phyloP scores from a whole-genome alignment of 306 rosid genomes.

The Mucuna pruriens region DNA sequence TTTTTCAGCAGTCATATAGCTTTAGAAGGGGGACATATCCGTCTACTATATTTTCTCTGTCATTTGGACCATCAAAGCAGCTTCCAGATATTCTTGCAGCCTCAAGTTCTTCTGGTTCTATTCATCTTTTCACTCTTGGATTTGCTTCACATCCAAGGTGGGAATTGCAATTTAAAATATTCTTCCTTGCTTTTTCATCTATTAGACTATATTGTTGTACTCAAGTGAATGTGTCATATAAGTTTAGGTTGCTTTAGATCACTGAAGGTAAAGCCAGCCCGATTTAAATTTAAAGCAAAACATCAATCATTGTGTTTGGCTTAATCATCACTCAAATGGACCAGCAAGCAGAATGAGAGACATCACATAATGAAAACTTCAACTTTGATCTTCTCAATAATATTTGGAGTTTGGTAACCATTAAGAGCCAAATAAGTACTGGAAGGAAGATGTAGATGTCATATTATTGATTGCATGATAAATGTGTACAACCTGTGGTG shows the following conservation, averaged over 20 bases:
- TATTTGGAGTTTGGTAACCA: not conserved
- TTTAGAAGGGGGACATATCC: constrained; percentile 95
- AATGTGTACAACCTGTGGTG: constrained; percentile 9
- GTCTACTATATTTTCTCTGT: constrained; percentile 83
- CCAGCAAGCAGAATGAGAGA: constrained; percentile 9
- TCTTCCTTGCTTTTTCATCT: not conserved
- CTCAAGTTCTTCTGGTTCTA: constrained; percentile 91
- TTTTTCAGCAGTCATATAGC: constrained; percentile 75
- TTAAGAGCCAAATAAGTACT: not conserved
- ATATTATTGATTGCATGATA: not conserved
- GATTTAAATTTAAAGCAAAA: constrained; percentile 13
- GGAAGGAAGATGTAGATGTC: constrained; percentile 5
- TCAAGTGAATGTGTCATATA: constrained; percentile 18
- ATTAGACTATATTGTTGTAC: constrained; percentile 18
- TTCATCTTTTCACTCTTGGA: constrained; percentile 85
- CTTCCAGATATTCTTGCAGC: constrained; percentile 92
- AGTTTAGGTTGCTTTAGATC: constrained; percentile 29
- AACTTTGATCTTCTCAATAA: constrained; percentile 7
- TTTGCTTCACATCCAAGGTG: constrained; percentile 72
- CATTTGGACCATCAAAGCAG: constrained; percentile 81
- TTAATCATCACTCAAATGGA: not conserved
- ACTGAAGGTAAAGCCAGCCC: constrained; percentile 9
- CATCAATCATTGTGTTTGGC: constrained; percentile 6
- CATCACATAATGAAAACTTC: constrained; percentile 21
- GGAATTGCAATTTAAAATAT: constrained; percentile 39